phyloP scores from a whole-genome alignment of 2,329 filamentous ascomycete species.

The Lithohypha guttulata region DNA sequence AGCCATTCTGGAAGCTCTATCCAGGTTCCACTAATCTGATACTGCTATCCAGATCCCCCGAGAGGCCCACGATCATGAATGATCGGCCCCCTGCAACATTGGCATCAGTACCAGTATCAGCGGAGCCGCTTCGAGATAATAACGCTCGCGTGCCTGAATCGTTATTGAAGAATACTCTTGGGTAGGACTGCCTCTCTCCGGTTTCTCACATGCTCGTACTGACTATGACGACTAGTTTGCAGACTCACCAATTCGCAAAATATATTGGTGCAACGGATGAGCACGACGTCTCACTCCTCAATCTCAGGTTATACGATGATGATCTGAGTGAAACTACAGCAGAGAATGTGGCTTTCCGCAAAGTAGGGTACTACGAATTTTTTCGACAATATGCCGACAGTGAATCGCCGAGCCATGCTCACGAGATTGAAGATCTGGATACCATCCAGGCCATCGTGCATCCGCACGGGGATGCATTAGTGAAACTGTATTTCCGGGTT shows the following conservation, averaged over 20 bases:
- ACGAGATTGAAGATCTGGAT: conserved; percentile 22
- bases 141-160: conserved; percentile 9
- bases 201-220: conserved; percentile 11
- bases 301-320: conserved; percentile 22
- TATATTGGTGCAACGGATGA: conserved; percentile 23
- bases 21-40: conserved; percentile 14
- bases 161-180: conserved; percentile 20
- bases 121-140: conserved; percentile 3
- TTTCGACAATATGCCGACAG: conserved; percentile 21
- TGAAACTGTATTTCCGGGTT: conserved; percentile 71
- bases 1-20: conserved; percentile 1
- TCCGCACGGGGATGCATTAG: conserved; percentile 63
- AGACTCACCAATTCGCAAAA: conserved; percentile 22
- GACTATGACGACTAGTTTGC: conserved; percentile 20
- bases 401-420: conserved; percentile 18
- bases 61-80: conserved; percentile 14
- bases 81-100: background rate
- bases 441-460: conserved; percentile 60
- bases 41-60: conserved; percentile 19
- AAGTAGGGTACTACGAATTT: conserved; percentile 20
- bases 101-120: background rate
- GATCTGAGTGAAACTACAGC: conserved; percentile 17
- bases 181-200: conserved; percentile 13
- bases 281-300: conserved; percentile 21
- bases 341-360: conserved; percentile 21